These are phyloP conservation scores for Zymoseptoria pseudotritici DNA, from an alignment of 2,329 filamentous ascomycete species.

Conservation along the genomic window DNA sequence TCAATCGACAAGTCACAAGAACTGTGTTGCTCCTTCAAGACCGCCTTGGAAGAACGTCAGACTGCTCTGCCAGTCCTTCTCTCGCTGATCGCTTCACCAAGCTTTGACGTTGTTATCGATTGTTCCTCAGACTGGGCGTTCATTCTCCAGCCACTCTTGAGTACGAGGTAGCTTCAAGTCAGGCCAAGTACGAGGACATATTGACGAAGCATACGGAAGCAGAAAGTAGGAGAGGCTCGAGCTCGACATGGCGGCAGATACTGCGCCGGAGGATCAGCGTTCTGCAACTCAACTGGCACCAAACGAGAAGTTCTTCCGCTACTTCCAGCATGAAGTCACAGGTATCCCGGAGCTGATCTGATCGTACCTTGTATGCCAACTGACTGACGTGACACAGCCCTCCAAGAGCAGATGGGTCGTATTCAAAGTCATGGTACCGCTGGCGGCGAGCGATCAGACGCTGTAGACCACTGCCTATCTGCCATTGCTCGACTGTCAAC, in stretches of 20 bases:
- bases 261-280: conserved; percentile 1
- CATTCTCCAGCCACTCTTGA: neutral
- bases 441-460: conserved; percentile 70
- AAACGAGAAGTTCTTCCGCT: conserved; percentile 76
- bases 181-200: neutral
- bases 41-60: too few relatives aligned
- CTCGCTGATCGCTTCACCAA: too few relatives aligned
- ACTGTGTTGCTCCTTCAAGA: too few relatives aligned
- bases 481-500: conserved; percentile 74
- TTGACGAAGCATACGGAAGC: neutral
- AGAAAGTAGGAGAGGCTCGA: neutral
- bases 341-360: conserved; percentile 39
- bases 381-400: conserved; percentile 42
- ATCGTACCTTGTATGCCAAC: neutral
- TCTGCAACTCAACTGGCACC: conserved; percentile 26
- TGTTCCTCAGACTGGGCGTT: too few relatives aligned
- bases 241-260: conserved; percentile 1
- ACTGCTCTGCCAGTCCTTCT: too few relatives aligned
- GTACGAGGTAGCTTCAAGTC: neutral
- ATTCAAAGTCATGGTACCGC: conserved; percentile 56
- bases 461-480: conserved; percentile 70
- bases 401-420: conserved; percentile 67
- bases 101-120: too few relatives aligned
- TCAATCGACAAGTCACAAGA: too few relatives aligned
- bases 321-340: conserved; percentile 69